phyloP scores from a whole-genome alignment of 768 basidiomycete genomes.

The Myochromella boudieri region DNA sequence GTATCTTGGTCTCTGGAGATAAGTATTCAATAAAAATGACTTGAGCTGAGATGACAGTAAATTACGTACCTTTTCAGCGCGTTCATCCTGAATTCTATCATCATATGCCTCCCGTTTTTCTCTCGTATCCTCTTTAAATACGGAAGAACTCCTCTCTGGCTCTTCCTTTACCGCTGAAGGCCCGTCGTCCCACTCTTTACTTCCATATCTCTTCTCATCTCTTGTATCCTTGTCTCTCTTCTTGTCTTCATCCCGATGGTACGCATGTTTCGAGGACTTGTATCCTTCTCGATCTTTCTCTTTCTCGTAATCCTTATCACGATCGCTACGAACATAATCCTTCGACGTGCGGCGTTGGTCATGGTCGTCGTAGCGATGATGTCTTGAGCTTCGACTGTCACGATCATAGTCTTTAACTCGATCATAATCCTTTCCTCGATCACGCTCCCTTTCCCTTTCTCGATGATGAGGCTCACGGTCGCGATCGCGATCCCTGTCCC shows the following conservation, averaged over 20 bases:
- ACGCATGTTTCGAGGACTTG: constrained; percentile 42
- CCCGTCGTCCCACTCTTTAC: constrained; percentile 48
- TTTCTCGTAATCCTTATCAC: constrained; percentile 39
- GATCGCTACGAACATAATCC: constrained; percentile 36
- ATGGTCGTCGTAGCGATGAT: constrained; percentile 52
- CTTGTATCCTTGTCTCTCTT: constrained; percentile 50
- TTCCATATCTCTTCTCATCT: constrained; percentile 33
- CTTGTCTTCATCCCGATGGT: constrained; percentile 56
- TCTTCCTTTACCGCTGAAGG: constrained; percentile 28
- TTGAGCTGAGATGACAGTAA: neutral
- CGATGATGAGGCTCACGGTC: constrained; percentile 29
- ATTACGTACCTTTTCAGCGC: constrained; percentile 62
- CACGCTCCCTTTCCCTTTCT: constrained; percentile 32
- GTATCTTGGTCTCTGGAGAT: constrained; percentile 50
- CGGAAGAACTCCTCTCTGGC: constrained; percentile 35
- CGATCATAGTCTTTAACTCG: constrained; percentile 29
- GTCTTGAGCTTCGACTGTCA: constrained; percentile 40
- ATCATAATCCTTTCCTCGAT: constrained; percentile 26
- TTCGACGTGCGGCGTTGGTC: constrained; percentile 42
- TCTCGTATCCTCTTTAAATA: constrained; percentile 44
- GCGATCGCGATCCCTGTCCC: constrained; percentile 26
- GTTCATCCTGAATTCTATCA: constrained; percentile 50
- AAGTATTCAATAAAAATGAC: constrained; percentile 14
- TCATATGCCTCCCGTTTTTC: constrained; percentile 54
- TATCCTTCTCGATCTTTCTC: constrained; percentile 41